Evolutionary conservation across 2,329 filamentous ascomycete genomes (phyloP), one percentile per base, ranked within the genome.

Genomic region (Alternaria dauci): DNA sequence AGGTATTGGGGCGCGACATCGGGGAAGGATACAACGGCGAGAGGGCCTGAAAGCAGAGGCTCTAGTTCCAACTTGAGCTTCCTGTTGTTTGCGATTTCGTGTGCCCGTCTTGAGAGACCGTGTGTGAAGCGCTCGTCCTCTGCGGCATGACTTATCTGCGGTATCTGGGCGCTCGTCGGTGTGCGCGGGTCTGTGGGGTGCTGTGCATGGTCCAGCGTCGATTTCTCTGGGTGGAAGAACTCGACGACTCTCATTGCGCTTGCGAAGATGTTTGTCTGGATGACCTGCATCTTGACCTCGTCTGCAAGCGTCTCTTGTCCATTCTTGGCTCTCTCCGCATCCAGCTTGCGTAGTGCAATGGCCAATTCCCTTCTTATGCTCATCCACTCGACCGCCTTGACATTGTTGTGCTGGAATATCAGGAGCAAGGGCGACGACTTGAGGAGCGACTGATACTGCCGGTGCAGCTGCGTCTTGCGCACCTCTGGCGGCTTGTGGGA

Each of bases 201-300:
- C 36, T 63, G 66, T 38, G 65, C 67, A n/a, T 68, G 66, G 38
- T 68, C 69, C 38, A 68, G 50, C 9, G 54, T 61, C 6, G 57
- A 60, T 23, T 63, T 56, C 34, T 70, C 68, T 1, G 82, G 81
- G 34, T 81, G 70, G 77, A 85, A 96, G 80, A 93, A 96, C 75
- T 98, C 94, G 62, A 94, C 89, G 52, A 98, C 87, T 67, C 91
- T 90, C 63, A 98, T 82, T 1, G 94, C 94, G 18, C 92, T 88
- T 67, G 90, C 89, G 76, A 99, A 92, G 74, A 99, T 96, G 74
- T 92, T 91, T 14, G 92, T 95, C 75, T 95, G 90, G 57, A 99
- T 83, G 26, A 96, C 91, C 77, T 96, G 90, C 26, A 98, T 77
- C 79, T 92, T 90, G 67, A 95, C 85, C 39, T 83, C 81, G 2